Evolutionary conservation across 1,284 basidiomycete species (phyloP), one percentile per base, ranked within the genome.

Genomic region (Moniliella sp.): DNA sequence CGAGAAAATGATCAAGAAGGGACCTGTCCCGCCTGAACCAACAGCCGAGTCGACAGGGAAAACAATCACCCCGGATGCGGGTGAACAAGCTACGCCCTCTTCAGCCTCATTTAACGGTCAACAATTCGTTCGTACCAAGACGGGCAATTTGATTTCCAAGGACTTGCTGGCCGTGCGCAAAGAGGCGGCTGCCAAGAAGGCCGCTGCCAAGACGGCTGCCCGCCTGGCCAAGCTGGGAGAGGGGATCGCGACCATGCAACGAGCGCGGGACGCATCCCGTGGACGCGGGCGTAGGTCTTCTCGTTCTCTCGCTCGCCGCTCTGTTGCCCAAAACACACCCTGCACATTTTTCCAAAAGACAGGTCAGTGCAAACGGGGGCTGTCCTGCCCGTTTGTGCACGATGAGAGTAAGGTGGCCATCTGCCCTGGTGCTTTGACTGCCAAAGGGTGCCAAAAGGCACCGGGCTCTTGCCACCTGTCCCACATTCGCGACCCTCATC

Each of bases 1-100:
- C 3, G 59, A 54, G 27, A 66, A 66, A 45, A 50, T 68, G n/a
- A 61, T 61, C 15, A 56, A 65, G 29, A 61, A 48, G 30, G 28
- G 26, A 13, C 5, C 7, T 13, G 26, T 27, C 5, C n/a, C n/a
- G n/a, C n/a, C n/a, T n/a, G n/a, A n/a, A n/a, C n/a, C n/a, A n/a
- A n/a, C n/a, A 23, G 8, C n/a, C 21, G n/a, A 13, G 13, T 5
- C 5, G 18, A 13, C 7, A 4, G 12, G 5, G 18, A 5, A 18
- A n/a, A 18, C 10, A 18, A 15, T 10, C 4, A 11, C 10, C 25
- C 9, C 14, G n/a, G 5, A 18, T 2, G 7, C 7, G 26, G 31
- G 15, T 4, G 28, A 23, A 30, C 12, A 13, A 27, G 18, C 4
- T 5, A n/a, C 35, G 51, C 34, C 4, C 48, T 47, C 4, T 35